Evolutionary conservation across 2,329 filamentous ascomycete species (phyloP), one percentile per base, ranked within the genome.

Genomic region (Drechslerella stenobrocha): DNA sequence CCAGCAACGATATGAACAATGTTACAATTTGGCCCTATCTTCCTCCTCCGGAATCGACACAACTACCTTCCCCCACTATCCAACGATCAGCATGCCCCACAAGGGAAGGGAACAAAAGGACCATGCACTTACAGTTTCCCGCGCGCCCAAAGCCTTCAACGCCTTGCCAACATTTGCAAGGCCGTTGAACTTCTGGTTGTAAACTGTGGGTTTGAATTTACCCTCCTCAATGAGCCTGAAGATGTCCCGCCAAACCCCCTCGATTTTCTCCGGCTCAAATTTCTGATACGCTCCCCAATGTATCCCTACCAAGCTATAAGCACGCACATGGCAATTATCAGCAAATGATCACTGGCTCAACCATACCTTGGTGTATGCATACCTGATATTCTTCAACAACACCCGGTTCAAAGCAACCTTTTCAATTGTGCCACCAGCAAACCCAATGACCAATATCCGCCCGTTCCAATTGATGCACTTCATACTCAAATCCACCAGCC

Each of bases 381-480:
- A 66, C 61, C 61, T 66, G 26, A 67, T 67, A 47, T 67, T 67
- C 22, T 67, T 67, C 42, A 97, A 78, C 70, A 96, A 77, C 23
- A 96, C 89, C 76, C 92, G 87, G 77, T 97, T 97, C 79, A 95
- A 85, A 9, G 90, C 88, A 40, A 97, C 84, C 78, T 93, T 95
- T 78, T 97, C 92, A 72, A 96, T 96, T 51, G 80, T 81, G 0
- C 89, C 89, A 0, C 86, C 88, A 0, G 91, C 90, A 75, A 96
- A 97, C 0, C 92, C 92, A 71, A 97, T 86, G 3, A 97, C 84
- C 42, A 96, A 78, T 57, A 97, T 81, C 9, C 91, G 83, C 1
- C 89, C 92, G 76, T 96, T 96, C 91, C 90, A 97, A 2, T 90
- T 88, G 2, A 87, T 89, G 78, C 92, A 96, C 78, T 95, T 96